Evolutionary conservation across 306 rosid genomes (phyloP).

Genomic region (Spatholobus suberectus): DNA sequence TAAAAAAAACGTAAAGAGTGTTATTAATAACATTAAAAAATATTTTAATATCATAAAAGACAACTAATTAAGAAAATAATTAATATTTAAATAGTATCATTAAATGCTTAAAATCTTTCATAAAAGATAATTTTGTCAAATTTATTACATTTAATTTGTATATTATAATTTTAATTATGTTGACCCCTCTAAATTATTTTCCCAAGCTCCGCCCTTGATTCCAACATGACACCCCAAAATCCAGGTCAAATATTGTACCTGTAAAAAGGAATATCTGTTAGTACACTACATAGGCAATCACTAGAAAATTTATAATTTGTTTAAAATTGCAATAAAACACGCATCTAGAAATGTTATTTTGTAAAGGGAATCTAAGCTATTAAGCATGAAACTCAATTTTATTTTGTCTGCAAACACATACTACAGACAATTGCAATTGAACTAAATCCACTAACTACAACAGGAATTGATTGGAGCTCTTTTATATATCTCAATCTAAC

Average conservation of each 20-base stretch:
- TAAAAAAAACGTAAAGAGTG: too few species aligned
- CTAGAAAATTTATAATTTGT: background rate
- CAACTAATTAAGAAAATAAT: too few species aligned
- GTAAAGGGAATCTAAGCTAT: conserved; percentile 15
- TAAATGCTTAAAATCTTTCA: too few species aligned
- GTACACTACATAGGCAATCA: conserved; percentile 15
- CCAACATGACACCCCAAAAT: conserved; percentile 92
- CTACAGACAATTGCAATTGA: conserved; percentile 23
- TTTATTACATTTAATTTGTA: too few species aligned
- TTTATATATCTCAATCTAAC: conserved; percentile 2
- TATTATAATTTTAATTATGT: too few species aligned
- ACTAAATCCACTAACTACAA: conserved; percentile 20
- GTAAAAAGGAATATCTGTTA: conserved; percentile 36
- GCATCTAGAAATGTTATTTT: background rate
- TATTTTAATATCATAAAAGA: too few species aligned
- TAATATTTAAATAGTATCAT: too few species aligned
- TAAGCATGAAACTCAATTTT: conserved; percentile 3
- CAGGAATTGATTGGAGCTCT: background rate
- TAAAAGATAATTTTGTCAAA: too few species aligned
- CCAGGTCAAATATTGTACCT: conserved; percentile 97
- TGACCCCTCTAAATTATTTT: too few species aligned
- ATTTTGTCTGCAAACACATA: background rate
- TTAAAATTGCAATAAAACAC: background rate
- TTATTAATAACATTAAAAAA: too few species aligned
- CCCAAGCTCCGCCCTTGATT: too few species aligned